Conservation (phyloP, 352 stramenopile genomes). For the Blastocystis sp. region DNA sequence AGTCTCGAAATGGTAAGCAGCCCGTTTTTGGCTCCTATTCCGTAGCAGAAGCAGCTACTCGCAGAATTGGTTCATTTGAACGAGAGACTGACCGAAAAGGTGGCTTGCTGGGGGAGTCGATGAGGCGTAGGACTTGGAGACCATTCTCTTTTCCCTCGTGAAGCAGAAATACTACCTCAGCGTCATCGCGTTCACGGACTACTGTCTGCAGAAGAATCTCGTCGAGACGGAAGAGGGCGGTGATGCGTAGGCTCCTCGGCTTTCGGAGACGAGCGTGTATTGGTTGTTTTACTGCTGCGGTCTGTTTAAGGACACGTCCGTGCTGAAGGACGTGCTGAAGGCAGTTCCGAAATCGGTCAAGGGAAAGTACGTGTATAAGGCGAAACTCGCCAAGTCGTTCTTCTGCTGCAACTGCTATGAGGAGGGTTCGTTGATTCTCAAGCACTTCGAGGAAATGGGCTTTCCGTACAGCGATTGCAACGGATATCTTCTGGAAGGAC, state of each 20-base stretch:
- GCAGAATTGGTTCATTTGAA: slow-evolving; percentile 25
- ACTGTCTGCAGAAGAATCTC: slow-evolving; percentile 58
- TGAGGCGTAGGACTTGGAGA: slow-evolving; percentile 38
- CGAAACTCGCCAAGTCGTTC: background rate
- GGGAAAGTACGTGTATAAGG: slow-evolving; percentile 45
- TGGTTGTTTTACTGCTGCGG: slow-evolving; percentile 56
- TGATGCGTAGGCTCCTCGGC: slow-evolving; percentile 17
- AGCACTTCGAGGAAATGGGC: background rate
- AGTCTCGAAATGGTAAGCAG: slow-evolving; percentile 29
- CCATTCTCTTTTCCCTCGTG: slow-evolving; percentile 32
- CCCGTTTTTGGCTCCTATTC: background rate
- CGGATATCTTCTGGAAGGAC: slow-evolving; percentile 30
- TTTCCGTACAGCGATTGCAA: slow-evolving; percentile 51
- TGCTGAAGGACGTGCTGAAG: slow-evolving; percentile 17
- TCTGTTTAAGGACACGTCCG: slow-evolving; percentile 5
- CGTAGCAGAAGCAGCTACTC: slow-evolving; percentile 39
- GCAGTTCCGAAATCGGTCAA: slow-evolving; percentile 20
- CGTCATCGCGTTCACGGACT: slow-evolving; percentile 26
- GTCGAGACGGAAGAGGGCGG: background rate
- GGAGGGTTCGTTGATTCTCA: background rate
- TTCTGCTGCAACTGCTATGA: slow-evolving; percentile 19
- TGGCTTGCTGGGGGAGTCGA: background rate
- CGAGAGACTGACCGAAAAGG: slow-evolving; percentile 32
- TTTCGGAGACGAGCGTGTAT: slow-evolving; percentile 7
- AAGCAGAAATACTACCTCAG: slow-evolving; percentile 45